Evolutionary conservation across 345 rosid species (phyloP).

Genomic region (Syzygium aqueum): DNA sequence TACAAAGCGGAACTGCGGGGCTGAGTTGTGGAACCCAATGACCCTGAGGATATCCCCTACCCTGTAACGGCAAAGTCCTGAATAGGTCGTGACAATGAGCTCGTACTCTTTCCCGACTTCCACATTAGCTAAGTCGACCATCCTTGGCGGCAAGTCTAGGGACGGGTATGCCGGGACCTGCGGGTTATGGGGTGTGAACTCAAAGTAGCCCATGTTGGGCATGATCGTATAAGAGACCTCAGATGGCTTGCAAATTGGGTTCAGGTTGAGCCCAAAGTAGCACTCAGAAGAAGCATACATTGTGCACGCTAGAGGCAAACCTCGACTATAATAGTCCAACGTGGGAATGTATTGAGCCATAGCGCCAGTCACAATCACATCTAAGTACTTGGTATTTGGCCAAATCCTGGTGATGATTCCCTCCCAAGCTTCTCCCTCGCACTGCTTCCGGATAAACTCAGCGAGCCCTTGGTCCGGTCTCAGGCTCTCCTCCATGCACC

Average conservation of each 20-base stretch:
- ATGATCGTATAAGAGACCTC: constrained; percentile 84
- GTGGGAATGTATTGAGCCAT: constrained; percentile 97
- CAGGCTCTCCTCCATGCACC: constrained; percentile 36
- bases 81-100: constrained; percentile 67
- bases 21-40: constrained; percentile 59
- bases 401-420: constrained; percentile 63
- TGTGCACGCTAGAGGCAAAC: constrained; percentile 76
- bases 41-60: constrained; percentile 86
- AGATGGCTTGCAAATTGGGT: constrained; percentile 70
- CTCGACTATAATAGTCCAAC: constrained; percentile 69
- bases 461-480: constrained; percentile 59
- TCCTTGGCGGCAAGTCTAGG: constrained; percentile 25
- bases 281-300: constrained; percentile 98
- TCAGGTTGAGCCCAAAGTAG: constrained; percentile 76
- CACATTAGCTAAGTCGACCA: constrained; percentile 63
- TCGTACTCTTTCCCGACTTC: constrained; percentile 77
- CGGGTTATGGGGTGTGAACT: constrained; percentile 45
- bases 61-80: constrained; percentile 74
- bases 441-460: constrained; percentile 34
- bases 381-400: constrained; percentile 87
- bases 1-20: constrained; percentile 74
- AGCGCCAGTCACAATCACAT: constrained; percentile 89
- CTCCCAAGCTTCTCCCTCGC: constrained; percentile 56
- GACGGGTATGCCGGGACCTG: neutral
- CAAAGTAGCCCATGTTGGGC: constrained; percentile 94